Conservation (phyloP, 495 filamentous ascomycete species). For the Physcia stellaris region DNA sequence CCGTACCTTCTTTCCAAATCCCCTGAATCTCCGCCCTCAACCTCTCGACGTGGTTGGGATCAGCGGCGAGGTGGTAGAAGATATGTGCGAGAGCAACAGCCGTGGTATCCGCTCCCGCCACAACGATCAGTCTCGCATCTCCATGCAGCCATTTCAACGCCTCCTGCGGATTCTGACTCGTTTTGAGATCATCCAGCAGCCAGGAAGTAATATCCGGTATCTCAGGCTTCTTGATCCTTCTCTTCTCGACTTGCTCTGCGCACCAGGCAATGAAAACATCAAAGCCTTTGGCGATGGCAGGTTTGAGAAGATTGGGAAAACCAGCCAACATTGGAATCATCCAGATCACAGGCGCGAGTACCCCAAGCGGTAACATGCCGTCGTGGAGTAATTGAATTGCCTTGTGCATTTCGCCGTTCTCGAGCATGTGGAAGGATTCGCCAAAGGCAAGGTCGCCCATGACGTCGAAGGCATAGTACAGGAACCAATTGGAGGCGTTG, state of each 20-base stretch:
- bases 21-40: constrained; percentile 17
- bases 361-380: constrained; percentile 11
- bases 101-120: constrained; percentile 31
- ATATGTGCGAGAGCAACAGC: constrained; percentile 22
- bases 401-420: constrained; percentile 14
- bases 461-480: constrained; percentile 31
- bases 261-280: constrained; percentile 11
- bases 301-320: constrained; percentile 4
- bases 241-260: constrained; percentile 10
- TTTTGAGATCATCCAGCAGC: constrained; percentile 12
- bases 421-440: constrained; percentile 30
- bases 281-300: constrained; percentile 6
- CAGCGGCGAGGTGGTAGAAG: constrained; percentile 28
- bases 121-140: constrained; percentile 20
- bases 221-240: constrained; percentile 1
- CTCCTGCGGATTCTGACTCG: constrained; percentile 3
- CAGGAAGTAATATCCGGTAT: constrained; percentile 16
- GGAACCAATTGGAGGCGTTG: constrained; percentile 27
- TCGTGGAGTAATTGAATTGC: constrained; percentile 14
- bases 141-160: constrained; percentile 16
- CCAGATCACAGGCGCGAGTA: constrained; percentile 18
- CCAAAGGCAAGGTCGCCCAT: constrained; percentile 35
- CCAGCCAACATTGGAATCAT: constrained; percentile 8
- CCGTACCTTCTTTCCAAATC: constrained; percentile 9
- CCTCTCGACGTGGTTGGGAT: constrained; percentile 19